Conservation (phyloP, 2,329 filamentous ascomycete species). For the Trichophyton verrucosum region DNA sequence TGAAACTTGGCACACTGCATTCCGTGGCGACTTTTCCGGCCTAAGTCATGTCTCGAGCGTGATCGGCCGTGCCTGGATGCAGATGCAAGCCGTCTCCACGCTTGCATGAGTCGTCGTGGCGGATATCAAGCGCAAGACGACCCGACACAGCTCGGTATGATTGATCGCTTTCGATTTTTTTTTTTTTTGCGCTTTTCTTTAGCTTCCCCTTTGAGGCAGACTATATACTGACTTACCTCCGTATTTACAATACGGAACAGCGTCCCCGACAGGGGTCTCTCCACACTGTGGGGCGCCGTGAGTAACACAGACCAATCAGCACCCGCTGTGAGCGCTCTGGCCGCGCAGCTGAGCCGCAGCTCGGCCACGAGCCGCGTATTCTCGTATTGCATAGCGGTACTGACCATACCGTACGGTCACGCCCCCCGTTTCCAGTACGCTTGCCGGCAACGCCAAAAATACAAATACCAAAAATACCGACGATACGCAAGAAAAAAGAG, state of each 20-base stretch:
- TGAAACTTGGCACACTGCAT: neutral
- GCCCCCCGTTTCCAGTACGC: neutral
- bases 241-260: neutral
- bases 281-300: neutral
- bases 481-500: neutral
- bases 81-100: neutral
- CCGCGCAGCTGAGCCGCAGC: slow-evolving; percentile 3
- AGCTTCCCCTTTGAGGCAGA: neutral
- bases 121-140: neutral
- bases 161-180: neutral
- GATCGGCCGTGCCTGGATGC: neutral
- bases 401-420: neutral
- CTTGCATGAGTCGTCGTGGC: neutral
- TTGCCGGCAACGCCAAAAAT: neutral
- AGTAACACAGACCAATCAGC: neutral
- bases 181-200: neutral
- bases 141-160: neutral
- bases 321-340: neutral
- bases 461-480: neutral
- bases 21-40: neutral
- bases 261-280: neutral
- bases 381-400: neutral
- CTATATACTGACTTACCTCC: neutral
- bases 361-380: slow-evolving; percentile 4
- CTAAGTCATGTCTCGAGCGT: neutral